These are phyloP conservation scores for Aspergillus ellipticus DNA, from an alignment of 495 filamentous ascomycete genomes.

Conservation along the genomic window DNA sequence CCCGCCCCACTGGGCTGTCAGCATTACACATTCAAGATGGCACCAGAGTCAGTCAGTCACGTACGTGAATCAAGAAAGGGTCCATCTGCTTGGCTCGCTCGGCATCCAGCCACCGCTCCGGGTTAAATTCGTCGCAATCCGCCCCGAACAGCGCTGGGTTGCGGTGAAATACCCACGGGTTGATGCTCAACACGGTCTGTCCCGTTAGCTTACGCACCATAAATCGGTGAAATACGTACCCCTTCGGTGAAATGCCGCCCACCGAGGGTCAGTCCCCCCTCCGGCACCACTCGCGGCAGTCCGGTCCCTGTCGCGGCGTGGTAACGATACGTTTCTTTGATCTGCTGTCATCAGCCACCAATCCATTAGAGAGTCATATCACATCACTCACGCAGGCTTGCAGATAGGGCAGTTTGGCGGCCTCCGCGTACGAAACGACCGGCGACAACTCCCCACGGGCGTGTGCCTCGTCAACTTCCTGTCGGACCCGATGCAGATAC, in stretches of 20 bases:
- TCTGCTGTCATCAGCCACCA: constrained; percentile 15
- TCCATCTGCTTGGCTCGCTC: constrained; percentile 28
- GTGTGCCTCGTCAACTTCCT: constrained; percentile 37
- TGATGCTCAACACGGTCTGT: constrained; percentile 39
- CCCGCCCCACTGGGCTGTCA: constrained; percentile 29
- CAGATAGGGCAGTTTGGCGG: constrained; percentile 31
- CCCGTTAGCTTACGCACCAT: not conserved
- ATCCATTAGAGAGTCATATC: not conserved
- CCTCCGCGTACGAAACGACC: constrained; percentile 23
- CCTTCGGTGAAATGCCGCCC: constrained; percentile 35
- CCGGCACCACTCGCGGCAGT: constrained; percentile 29
- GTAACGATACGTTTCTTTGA: constrained; percentile 53
- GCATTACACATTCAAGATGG: not conserved
- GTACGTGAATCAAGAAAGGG: constrained; percentile 30
- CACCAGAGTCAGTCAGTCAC: not conserved
- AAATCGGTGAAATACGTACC: constrained; percentile 14
- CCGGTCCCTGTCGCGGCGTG: constrained; percentile 22
- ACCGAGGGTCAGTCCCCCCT: constrained; percentile 25
- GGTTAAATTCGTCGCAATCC: constrained; percentile 34
- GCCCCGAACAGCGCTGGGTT: constrained; percentile 39
- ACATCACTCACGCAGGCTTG: constrained; percentile 31
- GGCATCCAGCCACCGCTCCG: constrained; percentile 35
- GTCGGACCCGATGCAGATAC: constrained; percentile 21
- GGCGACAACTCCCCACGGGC: constrained; percentile 20
- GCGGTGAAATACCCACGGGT: constrained; percentile 43